Conservation (phyloP, 1,284 basidiomycete genomes). For the Ganoderma boninense region DNA sequence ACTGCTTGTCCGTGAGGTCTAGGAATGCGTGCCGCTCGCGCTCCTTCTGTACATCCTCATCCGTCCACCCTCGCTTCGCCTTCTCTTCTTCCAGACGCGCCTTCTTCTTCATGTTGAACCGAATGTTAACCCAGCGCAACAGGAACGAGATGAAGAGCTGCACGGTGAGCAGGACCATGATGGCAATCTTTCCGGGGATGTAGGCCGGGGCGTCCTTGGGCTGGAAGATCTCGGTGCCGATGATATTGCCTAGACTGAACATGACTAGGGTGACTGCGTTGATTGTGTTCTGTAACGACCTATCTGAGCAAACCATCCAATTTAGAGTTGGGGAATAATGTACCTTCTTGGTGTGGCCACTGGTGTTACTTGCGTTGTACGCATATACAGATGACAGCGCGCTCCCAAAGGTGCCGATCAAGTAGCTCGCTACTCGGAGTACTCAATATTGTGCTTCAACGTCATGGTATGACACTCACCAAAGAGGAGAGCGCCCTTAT, state of each 20-base stretch:
- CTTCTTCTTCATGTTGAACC: constrained; percentile 57
- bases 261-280: constrained; percentile 60
- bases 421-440: constrained; percentile 50
- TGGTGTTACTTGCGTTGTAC: constrained; percentile 70
- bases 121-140: constrained; percentile 62
- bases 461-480: constrained; percentile 44
- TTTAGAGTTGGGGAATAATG: background rate
- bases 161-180: constrained; percentile 60
- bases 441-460: background rate
- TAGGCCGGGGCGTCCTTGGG: constrained; percentile 66
- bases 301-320: background rate
- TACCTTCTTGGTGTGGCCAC: constrained; percentile 69
- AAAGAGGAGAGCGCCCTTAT: constrained; percentile 63
- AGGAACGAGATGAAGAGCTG: constrained; percentile 57
- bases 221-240: constrained; percentile 65
- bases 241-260: constrained; percentile 63
- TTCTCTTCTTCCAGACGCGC: constrained; percentile 52
- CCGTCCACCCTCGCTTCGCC: constrained; percentile 57
- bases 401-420: constrained; percentile 64
- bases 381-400: constrained; percentile 65
- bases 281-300: constrained; percentile 50
- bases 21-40: constrained; percentile 64
- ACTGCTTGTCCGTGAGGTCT: constrained; percentile 69
- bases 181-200: constrained; percentile 66
- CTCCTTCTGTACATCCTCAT: constrained; percentile 61